phyloP scores from a whole-genome alignment of 2,329 filamentous ascomycete genomes.

The Ophidiomyces ophidiicola region DNA sequence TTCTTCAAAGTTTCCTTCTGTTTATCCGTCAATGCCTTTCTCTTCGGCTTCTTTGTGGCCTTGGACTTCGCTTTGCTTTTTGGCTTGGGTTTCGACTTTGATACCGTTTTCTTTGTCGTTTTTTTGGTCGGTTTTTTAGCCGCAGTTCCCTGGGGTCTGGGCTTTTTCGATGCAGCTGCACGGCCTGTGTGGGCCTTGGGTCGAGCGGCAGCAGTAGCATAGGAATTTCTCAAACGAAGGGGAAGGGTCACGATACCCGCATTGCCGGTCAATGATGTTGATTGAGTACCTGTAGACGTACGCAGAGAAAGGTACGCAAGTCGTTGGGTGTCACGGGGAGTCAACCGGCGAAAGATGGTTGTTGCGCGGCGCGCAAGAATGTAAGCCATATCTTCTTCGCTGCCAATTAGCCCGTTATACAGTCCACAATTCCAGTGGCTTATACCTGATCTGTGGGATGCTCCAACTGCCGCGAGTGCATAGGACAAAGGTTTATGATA shows the following conservation, averaged over 20 bases:
- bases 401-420: neutral
- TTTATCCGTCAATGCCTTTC: conserved; percentile 24
- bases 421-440: neutral
- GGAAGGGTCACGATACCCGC: conserved; percentile 14
- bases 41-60: conserved; percentile 20
- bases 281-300: conserved; percentile 1
- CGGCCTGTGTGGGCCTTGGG: conserved; percentile 13
- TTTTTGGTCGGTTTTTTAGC: conserved; percentile 15
- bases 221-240: conserved; percentile 19
- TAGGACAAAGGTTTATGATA: neutral
- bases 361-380: conserved; percentile 1
- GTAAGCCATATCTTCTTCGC: conserved; percentile 2
- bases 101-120: conserved; percentile 20
- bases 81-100: conserved; percentile 11
- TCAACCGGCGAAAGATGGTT: conserved; percentile 18
- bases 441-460: neutral
- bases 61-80: conserved; percentile 1
- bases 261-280: conserved; percentile 6
- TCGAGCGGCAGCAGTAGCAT: conserved; percentile 24
- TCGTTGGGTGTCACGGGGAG: conserved; percentile 16
- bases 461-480: neutral
- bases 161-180: conserved; percentile 15
- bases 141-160: conserved; percentile 5
- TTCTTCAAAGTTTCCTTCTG: conserved; percentile 22
- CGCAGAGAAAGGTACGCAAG: neutral